These are phyloP conservation scores for Scedosporium dehoogii DNA, from an alignment of 2,329 filamentous ascomycete species.

Conservation along the genomic window DNA sequence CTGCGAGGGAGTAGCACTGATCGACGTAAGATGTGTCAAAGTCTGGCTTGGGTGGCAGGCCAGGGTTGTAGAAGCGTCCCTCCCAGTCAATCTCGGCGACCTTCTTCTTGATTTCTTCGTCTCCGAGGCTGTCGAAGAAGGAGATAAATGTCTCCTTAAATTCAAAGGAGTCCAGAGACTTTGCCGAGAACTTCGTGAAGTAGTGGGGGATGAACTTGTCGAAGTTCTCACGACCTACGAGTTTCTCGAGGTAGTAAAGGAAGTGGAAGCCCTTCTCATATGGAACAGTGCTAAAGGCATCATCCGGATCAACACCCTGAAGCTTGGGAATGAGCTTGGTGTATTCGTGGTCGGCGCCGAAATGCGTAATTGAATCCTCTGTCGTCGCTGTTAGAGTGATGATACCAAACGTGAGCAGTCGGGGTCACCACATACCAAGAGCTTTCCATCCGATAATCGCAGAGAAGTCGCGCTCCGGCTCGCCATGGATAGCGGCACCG, in stretches of 20 bases:
- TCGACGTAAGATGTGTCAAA: conserved; percentile 87
- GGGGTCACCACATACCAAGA: conserved; percentile 37
- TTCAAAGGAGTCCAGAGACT: conserved; percentile 86
- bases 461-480: conserved; percentile 82
- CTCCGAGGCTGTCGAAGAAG: conserved; percentile 63
- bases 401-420: conserved; percentile 7
- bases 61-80: conserved; percentile 76
- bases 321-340: conserved; percentile 85
- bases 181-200: conserved; percentile 74
- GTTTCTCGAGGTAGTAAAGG: conserved; percentile 78
- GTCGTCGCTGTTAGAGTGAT: conserved; percentile 4
- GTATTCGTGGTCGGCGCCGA: conserved; percentile 78
- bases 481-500: conserved; percentile 66
- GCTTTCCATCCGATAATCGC: conserved; percentile 94
- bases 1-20: conserved; percentile 70
- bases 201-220: conserved; percentile 95
- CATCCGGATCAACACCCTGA: conserved; percentile 86
- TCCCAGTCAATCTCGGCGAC: conserved; percentile 80
- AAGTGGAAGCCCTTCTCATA: conserved; percentile 98
- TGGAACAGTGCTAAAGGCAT: conserved; percentile 84
- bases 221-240: conserved; percentile 78
- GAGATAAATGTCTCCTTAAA: conserved; percentile 82
- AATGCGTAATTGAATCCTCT: conserved; percentile 70
- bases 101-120: conserved; percentile 53
- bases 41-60: conserved; percentile 78